Evolutionary conservation across 179 eudicot species (phyloP).

Genomic region (Carnegiea gigantea): DNA sequence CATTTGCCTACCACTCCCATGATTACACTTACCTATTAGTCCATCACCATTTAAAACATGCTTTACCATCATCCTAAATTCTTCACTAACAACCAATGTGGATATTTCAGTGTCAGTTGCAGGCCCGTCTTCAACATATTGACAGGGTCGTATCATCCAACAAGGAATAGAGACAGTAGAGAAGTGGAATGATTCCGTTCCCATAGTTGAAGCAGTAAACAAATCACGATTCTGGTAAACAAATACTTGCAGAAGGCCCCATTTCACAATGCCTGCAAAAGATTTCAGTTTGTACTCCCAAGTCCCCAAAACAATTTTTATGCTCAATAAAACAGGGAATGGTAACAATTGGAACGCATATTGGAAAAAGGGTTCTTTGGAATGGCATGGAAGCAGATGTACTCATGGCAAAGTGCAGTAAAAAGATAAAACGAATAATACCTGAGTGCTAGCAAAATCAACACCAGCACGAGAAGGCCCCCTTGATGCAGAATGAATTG

Average conservation of each 20-base stretch:
- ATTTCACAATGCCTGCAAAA: not conserved
- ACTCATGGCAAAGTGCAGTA: not conserved
- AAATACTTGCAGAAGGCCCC: not conserved
- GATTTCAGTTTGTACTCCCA: not conserved
- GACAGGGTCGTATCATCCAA: too few relatives aligned
- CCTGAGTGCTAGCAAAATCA: constrained; percentile 23
- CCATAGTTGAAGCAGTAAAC: not conserved
- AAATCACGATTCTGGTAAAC: not conserved
- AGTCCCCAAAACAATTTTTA: not conserved
- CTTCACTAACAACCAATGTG: too few relatives aligned
- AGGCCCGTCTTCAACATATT: too few relatives aligned
- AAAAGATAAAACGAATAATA: constrained; percentile 9
- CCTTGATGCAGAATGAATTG: constrained; percentile 11
- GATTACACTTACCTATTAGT: too few relatives aligned
- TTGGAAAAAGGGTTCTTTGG: not conserved
- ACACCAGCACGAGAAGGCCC: constrained; percentile 8
- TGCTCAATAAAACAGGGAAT: not conserved
- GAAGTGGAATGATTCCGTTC: not conserved
- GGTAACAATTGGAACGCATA: not conserved
- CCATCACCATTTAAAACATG: too few relatives aligned
- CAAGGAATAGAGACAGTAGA: too few relatives aligned
- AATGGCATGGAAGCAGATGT: not conserved
- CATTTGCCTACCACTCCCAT: too few relatives aligned
- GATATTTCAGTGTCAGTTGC: too few relatives aligned
- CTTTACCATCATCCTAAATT: too few relatives aligned